Base-by-base conservation (phyloP, 768 basidiomycete genomes). In the Cystofilobasidium capitatum region DNA sequence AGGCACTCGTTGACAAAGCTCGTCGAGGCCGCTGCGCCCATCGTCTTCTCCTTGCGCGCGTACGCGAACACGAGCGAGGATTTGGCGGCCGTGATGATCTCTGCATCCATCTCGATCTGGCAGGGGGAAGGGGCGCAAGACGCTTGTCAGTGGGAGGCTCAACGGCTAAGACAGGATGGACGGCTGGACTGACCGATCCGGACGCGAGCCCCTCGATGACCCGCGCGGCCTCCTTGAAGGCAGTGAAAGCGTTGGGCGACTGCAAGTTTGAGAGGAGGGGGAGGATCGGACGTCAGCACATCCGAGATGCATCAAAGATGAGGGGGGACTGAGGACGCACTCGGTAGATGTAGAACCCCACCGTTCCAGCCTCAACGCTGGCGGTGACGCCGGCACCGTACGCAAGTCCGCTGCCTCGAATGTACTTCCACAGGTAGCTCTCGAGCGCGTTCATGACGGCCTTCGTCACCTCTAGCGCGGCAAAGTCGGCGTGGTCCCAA, bases 401-500 rank as follows among this genome's bases (percentile, higher is more conserved):
- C 6, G 96, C 96, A 39, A 99, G 79, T 26, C 96, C 96, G 65
- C 90, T 87, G 9, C 96, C 96, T 47, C 96, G 87, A 69, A 99
- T 91, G 70, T 87, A 88, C 31, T 87, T 75, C 84, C 54, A 49
- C 42, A 73, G 66, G 58, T 65, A 36, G 62, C 63, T 44, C 22
- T 98, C 96, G 13, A 90, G 85, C 16, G 91, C 93, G 72, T 96
- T 96, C 60, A 99, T 80, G 20, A 91, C 84, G 71, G 93, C 88
- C 2, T 85, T 78, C 5, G 92, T 86, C n/a, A 98, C 83, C 26
- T 86, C 83, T 33, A 94, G 78, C n/a, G 86, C 87, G 3, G 94
- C 86, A 72, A 86, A 86, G 69, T 93, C 90, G 8, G 86, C 84
- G 74, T 94, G 86, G 64, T 84, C 78, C 75, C 87, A 92, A 31